Evolutionary conservation across 108 stramenopile species (phyloP).

Genomic region (Schizochytrium sp.): DNA sequence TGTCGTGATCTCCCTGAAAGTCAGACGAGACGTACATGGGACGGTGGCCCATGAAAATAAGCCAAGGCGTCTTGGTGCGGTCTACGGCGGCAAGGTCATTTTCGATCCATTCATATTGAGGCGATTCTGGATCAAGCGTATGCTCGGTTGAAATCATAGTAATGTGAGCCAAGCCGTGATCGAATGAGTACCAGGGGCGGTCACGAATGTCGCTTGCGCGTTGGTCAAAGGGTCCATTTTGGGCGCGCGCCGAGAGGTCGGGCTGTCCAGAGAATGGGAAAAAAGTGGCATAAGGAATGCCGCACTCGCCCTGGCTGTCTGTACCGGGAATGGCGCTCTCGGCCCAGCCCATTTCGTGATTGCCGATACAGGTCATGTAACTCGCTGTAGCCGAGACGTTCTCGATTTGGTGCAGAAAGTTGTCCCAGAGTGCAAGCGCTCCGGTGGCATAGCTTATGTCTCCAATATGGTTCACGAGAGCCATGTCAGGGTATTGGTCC

Average conservation of each 20-base stretch:
- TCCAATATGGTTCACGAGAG: slow-evolving; percentile 32
- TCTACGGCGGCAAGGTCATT: slow-evolving; percentile 56
- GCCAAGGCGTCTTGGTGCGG: slow-evolving; percentile 66
- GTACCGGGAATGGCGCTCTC: not conserved
- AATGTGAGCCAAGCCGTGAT: slow-evolving; percentile 58
- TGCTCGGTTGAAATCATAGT: slow-evolving; percentile 65
- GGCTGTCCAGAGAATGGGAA: not conserved
- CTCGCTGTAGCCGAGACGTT: not conserved
- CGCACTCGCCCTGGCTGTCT: not conserved
- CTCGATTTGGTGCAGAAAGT: slow-evolving; percentile 17
- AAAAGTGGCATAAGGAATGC: not conserved
- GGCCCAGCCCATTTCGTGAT: slow-evolving; percentile 57
- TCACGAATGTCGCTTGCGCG: not conserved
- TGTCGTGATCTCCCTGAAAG: slow-evolving; percentile 57
- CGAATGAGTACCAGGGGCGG: not conserved
- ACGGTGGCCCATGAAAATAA: slow-evolving; percentile 63
- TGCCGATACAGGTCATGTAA: slow-evolving; percentile 17
- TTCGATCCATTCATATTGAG: slow-evolving; percentile 65
- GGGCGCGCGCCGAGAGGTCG: not conserved
- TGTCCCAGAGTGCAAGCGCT: slow-evolving; percentile 68
- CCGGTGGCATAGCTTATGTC: slow-evolving; percentile 66
- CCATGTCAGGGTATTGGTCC: not conserved
- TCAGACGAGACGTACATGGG: slow-evolving; percentile 60
- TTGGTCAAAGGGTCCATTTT: not conserved
- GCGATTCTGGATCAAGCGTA: slow-evolving; percentile 45